Percentiles rank a stretch among this genome's conserved stretches.
phyloP scores from a whole-genome alignment of 805 yeast genomes.

The Schwanniomyces occidentalis region DNA sequence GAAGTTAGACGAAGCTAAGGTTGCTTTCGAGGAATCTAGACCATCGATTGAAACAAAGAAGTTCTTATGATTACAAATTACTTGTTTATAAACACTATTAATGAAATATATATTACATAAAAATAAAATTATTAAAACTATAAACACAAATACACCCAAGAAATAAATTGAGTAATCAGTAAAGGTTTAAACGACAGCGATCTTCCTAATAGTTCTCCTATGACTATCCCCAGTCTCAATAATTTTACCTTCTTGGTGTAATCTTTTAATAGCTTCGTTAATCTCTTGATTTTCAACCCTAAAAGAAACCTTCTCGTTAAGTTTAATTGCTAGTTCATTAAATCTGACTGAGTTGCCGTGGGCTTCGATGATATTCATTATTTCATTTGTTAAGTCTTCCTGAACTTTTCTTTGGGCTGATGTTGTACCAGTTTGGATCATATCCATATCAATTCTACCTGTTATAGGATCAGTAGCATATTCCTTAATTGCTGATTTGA shows the following conservation, averaged over 20 bases:
- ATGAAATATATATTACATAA: neutral
- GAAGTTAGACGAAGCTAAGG: neutral
- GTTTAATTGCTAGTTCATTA: conserved; percentile 54
- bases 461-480: conserved; percentile 98
- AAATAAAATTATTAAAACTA: neutral
- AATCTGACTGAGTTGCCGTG: conserved; percentile 52
- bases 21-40: neutral
- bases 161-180: conserved; percentile 2
- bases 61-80: conserved; percentile 13
- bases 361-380: conserved; percentile 55
- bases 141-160: conserved; percentile 6
- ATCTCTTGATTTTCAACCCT: conserved; percentile 72
- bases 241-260: conserved; percentile 71
- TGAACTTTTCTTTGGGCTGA: conserved; percentile 77
- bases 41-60: conserved; percentile 8
- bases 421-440: conserved; percentile 94
- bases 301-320: conserved; percentile 66
- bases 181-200: conserved; percentile 5
- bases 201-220: conserved; percentile 54
- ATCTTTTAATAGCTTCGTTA: conserved; percentile 62
- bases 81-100: neutral
- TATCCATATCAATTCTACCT: conserved; percentile 95
- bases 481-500: conserved; percentile 91
- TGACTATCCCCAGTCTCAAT: conserved; percentile 71
- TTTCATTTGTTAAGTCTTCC: conserved; percentile 67